Percentiles rank a stretch among this genome's conserved stretches.
These are phyloP conservation scores for Epichloe coenophiala DNA, from an alignment of 2,329 filamentous ascomycete genomes.

Conservation along the genomic window DNA sequence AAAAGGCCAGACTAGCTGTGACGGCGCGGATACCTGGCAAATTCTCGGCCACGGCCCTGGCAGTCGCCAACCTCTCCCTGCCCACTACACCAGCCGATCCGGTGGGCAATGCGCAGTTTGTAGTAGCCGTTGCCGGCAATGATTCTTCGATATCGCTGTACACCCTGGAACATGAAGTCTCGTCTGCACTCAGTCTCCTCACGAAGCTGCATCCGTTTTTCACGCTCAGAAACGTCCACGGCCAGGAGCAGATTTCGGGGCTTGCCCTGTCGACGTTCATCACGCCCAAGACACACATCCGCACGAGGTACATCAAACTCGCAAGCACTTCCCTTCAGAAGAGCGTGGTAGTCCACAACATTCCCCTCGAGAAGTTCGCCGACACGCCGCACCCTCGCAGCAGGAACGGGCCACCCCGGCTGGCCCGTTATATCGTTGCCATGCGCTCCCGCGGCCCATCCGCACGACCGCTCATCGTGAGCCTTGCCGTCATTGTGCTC, in stretches of 20 bases:
- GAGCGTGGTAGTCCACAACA: constrained; percentile 64
- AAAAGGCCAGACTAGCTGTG: constrained; percentile 35
- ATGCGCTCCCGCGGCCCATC: constrained; percentile 40
- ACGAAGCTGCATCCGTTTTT: constrained; percentile 37
- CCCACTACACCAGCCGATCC: constrained; percentile 34
- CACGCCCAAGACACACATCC: constrained; percentile 33
- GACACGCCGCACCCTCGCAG: constrained; percentile 20
- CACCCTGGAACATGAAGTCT: constrained; percentile 55
- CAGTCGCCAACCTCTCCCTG: constrained; percentile 55
- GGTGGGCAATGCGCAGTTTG: constrained; percentile 57
- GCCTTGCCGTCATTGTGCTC: constrained; percentile 42
- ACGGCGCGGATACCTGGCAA: constrained; percentile 47
- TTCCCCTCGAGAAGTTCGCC: constrained; percentile 46
- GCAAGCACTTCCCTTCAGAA: constrained; percentile 73
- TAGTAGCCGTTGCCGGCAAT: constrained; percentile 67
- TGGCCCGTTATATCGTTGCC: constrained; percentile 57
- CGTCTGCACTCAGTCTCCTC: constrained; percentile 34
- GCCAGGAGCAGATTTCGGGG: constrained; percentile 41
- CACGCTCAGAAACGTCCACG: constrained; percentile 40
- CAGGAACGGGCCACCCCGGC: constrained; percentile 28
- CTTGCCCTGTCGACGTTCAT: constrained; percentile 45
- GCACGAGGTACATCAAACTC: constrained; percentile 45
- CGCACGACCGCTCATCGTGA: constrained; percentile 35
- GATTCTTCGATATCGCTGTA: constrained; percentile 68
- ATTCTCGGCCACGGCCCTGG: constrained; percentile 64